A percentile compares a stretch with the other conserved stretches of the same genome.
phyloP scores from a whole-genome alignment of 2,329 filamentous ascomycete species.

The Didymellaceae sp. region DNA sequence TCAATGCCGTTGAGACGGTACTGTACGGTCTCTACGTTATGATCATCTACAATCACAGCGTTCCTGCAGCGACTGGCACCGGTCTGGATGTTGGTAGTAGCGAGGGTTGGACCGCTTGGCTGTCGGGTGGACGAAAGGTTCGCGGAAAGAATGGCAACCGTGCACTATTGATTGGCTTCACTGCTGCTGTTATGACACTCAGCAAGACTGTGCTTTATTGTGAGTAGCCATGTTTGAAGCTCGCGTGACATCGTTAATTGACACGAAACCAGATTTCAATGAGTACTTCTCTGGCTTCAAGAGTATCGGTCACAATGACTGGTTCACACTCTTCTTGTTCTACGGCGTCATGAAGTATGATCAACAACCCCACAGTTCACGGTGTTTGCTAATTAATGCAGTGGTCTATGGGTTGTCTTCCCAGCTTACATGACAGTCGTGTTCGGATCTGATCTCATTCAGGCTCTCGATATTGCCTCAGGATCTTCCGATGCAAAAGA shows the following conservation, averaged over 20 bases:
- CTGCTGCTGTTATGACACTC: slow-evolving; percentile 67
- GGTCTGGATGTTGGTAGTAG: slow-evolving; percentile 48
- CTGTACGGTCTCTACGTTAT: slow-evolving; percentile 70
- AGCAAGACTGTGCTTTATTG: slow-evolving; percentile 73
- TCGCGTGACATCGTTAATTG: too few species aligned
- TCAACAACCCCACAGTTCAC: background rate
- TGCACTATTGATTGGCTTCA: slow-evolving; percentile 66
- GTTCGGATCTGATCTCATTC: slow-evolving; percentile 67
- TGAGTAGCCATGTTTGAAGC: slow-evolving; percentile 45
- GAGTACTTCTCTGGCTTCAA: slow-evolving; percentile 67
- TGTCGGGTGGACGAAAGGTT: slow-evolving; percentile 59
- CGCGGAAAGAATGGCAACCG: slow-evolving; percentile 59
- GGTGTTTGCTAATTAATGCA: slow-evolving; percentile 37
- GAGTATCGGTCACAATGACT: slow-evolving; percentile 68
- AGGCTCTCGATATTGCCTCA: slow-evolving; percentile 60
- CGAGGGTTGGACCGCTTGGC: slow-evolving; percentile 50
- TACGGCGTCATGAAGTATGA: slow-evolving; percentile 73
- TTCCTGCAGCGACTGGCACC: slow-evolving; percentile 40
- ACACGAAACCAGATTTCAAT: slow-evolving; percentile 59
- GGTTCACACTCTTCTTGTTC: slow-evolving; percentile 59
- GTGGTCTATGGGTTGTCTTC: slow-evolving; percentile 69
- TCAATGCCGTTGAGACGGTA: slow-evolving; percentile 73
- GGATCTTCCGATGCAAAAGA: slow-evolving; percentile 34
- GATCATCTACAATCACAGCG: slow-evolving; percentile 55
- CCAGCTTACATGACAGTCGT: slow-evolving; percentile 68